These are phyloP conservation scores for Lactarius pseudohatsudake DNA, from an alignment of 768 basidiomycete species.

Conservation along the genomic window DNA sequence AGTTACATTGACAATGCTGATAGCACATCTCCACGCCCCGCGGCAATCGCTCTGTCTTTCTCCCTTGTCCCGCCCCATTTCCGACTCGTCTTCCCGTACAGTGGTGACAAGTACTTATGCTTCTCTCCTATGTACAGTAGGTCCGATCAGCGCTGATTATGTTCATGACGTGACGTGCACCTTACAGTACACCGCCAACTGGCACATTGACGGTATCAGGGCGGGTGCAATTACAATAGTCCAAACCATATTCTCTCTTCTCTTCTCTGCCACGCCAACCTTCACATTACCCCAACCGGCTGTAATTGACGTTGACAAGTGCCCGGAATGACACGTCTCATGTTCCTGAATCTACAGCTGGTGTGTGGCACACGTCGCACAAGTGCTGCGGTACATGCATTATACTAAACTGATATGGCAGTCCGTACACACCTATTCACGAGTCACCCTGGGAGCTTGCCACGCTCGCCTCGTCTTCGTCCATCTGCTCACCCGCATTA, in stretches of 20 bases:
- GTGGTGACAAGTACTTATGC: neutral
- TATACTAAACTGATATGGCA: neutral
- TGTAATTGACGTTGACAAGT: neutral
- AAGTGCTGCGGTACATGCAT: constrained; percentile 4
- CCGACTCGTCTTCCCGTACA: neutral
- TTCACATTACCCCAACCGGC: neutral
- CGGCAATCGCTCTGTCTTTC: neutral
- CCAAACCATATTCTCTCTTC: neutral
- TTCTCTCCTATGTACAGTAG: neutral
- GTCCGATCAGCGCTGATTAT: constrained; percentile 5
- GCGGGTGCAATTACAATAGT: neutral
- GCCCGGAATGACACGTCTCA: neutral
- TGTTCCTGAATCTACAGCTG: neutral
- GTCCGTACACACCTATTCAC: constrained; percentile 15
- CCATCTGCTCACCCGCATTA: constrained; percentile 33
- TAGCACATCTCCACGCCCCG: neutral
- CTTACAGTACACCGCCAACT: neutral
- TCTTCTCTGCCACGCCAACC: neutral
- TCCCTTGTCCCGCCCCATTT: neutral
- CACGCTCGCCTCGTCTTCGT: constrained; percentile 43
- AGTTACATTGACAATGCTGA: neutral
- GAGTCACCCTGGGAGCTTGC: constrained; percentile 52
- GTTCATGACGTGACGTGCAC: constrained; percentile 5
- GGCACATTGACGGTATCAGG: neutral
- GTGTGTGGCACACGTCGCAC: neutral